Conservation (phyloP, 2,329 filamentous ascomycete genomes). For the Alternaria triticina region DNA sequence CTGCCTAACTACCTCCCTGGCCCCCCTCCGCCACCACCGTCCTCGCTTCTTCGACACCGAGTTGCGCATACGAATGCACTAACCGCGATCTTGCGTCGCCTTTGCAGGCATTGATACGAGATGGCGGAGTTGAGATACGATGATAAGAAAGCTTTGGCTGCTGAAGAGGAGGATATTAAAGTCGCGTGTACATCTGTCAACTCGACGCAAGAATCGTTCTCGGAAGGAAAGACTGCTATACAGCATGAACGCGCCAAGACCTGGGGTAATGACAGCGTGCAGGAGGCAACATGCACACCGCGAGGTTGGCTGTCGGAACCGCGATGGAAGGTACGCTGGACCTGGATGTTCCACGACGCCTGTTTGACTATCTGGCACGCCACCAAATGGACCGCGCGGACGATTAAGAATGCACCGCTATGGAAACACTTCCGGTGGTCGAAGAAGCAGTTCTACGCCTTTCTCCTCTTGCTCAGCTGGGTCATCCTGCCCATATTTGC, state of each 20-base stretch:
- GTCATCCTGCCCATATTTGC: conserved; percentile 15
- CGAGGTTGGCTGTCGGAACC: not conserved
- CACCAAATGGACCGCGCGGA: not conserved
- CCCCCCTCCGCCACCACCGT: not conserved
- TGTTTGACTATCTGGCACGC: not conserved
- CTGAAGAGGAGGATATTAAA: not conserved
- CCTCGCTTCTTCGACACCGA: conserved; percentile 1
- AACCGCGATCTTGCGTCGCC: not conserved
- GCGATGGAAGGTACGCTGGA: conserved; percentile 6
- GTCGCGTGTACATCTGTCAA: not conserved
- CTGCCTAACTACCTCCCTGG: not conserved
- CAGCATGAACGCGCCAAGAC: not conserved
- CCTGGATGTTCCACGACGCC: not conserved
- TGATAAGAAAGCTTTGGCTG: not conserved
- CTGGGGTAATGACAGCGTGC: conserved; percentile 8
- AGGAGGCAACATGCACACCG: not conserved
- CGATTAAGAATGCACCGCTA: not conserved
- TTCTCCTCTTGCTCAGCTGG: conserved; percentile 11
- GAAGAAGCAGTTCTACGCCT: conserved; percentile 19
- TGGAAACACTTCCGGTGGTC: conserved; percentile 1
- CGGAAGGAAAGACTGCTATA: not conserved
- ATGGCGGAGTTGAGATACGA: not conserved
- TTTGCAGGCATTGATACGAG: not conserved
- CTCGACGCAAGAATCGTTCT: not conserved
- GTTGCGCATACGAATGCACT: not conserved